phyloP scores from a whole-genome alignment of 495 filamentous ascomycete genomes.

The Xylaria longipes region DNA sequence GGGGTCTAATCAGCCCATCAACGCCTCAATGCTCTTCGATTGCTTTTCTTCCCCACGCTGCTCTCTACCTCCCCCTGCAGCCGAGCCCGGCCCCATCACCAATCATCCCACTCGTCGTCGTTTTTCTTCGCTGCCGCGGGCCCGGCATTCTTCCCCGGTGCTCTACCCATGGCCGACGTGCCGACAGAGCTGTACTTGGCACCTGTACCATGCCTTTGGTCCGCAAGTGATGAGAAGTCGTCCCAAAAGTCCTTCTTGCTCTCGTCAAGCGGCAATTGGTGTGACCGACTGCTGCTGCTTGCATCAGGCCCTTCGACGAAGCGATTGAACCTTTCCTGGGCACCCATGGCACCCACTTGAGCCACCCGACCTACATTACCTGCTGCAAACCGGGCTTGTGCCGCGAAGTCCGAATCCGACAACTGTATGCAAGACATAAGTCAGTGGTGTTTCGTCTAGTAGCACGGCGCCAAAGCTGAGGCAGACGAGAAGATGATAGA shows the following conservation, averaged over 20 bases:
- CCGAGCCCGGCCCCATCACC: conserved; percentile 47
- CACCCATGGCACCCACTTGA: conserved; percentile 68
- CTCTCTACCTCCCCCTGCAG: neutral
- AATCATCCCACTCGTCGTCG: conserved; percentile 70
- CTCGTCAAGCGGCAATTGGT: conserved; percentile 52
- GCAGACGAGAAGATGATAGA: neutral
- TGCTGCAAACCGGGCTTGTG: conserved; percentile 77
- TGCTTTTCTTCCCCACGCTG: neutral
- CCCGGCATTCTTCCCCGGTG: conserved; percentile 41
- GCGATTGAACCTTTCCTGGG: conserved; percentile 76
- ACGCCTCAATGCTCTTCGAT: neutral
- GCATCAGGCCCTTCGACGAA: conserved; percentile 71
- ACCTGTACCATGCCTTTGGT: conserved; percentile 47
- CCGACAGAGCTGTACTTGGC: conserved; percentile 63
- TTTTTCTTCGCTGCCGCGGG: conserved; percentile 47
- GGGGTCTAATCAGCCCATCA: conserved; percentile 1
- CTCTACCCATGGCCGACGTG: conserved; percentile 73
- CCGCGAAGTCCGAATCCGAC: conserved; percentile 84
- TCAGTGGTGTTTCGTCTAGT: neutral
- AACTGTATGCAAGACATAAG: conserved; percentile 54
- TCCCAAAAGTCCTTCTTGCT: conserved; percentile 94
- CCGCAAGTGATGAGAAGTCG: conserved; percentile 64
- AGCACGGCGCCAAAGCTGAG: neutral
- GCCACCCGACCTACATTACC: conserved; percentile 65
- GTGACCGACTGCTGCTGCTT: conserved; percentile 31